phyloP scores from a whole-genome alignment of 2,329 filamentous ascomycete genomes.

The Sphaceloma murrayae region DNA sequence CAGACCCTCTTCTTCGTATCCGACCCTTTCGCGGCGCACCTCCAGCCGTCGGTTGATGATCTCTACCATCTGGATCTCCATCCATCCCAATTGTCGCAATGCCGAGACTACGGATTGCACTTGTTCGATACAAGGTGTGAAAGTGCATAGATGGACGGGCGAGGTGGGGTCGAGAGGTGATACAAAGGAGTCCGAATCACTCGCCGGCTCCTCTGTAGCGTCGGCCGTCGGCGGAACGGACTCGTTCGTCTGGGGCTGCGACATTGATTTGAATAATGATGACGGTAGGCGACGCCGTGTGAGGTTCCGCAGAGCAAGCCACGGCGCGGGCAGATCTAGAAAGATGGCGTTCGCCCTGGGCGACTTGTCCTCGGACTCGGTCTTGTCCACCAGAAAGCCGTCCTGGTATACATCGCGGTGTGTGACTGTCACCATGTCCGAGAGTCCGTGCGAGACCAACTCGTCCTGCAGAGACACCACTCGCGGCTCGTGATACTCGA shows the following conservation, averaged over 20 bases:
- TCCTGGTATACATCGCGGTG: conserved; percentile 70
- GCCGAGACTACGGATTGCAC: conserved; percentile 75
- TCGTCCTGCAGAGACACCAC: conserved; percentile 61
- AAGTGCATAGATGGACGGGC: conserved; percentile 76
- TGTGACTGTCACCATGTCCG: conserved; percentile 58
- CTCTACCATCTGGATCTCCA: conserved; percentile 89
- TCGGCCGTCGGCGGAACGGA: neutral
- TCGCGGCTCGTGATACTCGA: conserved; percentile 68
- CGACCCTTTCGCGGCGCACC: conserved; percentile 70
- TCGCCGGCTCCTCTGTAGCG: no score
- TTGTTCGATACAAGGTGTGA: conserved; percentile 95
- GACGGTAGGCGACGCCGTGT: conserved; percentile 38
- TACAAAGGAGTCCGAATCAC: no score
- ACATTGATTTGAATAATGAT: neutral
- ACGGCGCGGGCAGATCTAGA: conserved; percentile 70
- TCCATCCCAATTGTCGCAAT: conserved; percentile 75
- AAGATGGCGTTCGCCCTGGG: conserved; percentile 64
- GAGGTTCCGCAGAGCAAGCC: conserved; percentile 69
- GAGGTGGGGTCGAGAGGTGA: conserved; percentile 60
- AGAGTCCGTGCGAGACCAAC: conserved; percentile 56
- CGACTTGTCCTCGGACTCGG: conserved; percentile 20
- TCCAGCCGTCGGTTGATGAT: conserved; percentile 70
- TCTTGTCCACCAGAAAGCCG: conserved; percentile 52
- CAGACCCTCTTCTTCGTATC: conserved; percentile 57
- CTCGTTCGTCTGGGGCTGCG: conserved; percentile 10